Percentiles rank a stretch among this genome's conserved stretches.
Conservation (phyloP, 345 rosid genomes). For the Carallia brachiata region DNA sequence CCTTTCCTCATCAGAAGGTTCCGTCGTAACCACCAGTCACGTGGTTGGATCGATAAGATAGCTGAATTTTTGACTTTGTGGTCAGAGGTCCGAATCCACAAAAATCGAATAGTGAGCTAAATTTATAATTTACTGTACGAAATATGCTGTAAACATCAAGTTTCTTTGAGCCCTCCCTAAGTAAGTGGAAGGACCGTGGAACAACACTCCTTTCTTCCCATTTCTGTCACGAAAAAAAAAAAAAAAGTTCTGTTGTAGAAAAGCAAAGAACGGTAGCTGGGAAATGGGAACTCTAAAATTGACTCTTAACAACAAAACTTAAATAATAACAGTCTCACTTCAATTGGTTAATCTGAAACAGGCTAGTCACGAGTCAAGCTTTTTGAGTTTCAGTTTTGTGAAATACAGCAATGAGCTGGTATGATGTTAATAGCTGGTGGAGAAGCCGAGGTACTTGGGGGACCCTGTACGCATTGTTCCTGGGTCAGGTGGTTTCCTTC, state of each 20-base stretch:
- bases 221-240: too few relatives aligned
- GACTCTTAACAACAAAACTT: background rate
- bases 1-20: too few relatives aligned
- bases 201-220: too few relatives aligned
- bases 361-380: background rate
- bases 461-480: slow-evolving; percentile 37
- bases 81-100: too few relatives aligned
- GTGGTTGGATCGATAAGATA: too few relatives aligned
- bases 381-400: background rate
- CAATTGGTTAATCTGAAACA: background rate
- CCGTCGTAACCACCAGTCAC: background rate
- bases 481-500: slow-evolving; percentile 54
- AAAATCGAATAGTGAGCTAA: too few relatives aligned
- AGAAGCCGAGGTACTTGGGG: slow-evolving; percentile 23
- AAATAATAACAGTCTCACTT: background rate
- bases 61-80: too few relatives aligned
- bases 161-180: too few relatives aligned
- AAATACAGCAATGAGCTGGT: slow-evolving; percentile 8
- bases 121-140: too few relatives aligned
- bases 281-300: background rate
- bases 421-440: slow-evolving; percentile 23
- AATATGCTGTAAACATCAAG: too few relatives aligned
- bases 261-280: background rate
- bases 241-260: background rate
- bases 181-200: too few relatives aligned